These are phyloP conservation scores for Pythium biforme DNA, from an alignment of 352 stramenopile species.

Conservation along the genomic window DNA sequence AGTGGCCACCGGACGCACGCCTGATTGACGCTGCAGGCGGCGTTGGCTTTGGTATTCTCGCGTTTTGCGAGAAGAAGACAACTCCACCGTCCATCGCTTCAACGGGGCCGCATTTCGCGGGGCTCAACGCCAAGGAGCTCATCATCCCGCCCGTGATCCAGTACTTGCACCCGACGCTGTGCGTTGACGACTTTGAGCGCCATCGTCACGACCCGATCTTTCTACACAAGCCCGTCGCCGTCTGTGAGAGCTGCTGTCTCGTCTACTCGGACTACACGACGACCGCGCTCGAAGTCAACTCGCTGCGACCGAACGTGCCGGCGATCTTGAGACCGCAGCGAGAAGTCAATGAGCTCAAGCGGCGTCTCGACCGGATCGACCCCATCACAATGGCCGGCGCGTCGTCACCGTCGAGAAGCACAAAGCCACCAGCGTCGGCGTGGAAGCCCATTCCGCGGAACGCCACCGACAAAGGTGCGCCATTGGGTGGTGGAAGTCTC, in stretches of 20 bases:
- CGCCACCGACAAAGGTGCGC: background rate
- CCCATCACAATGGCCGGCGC: conserved; percentile 21
- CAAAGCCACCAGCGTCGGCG: conserved; percentile 49
- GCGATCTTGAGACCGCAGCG: conserved; percentile 63
- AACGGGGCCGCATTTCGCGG: conserved; percentile 19
- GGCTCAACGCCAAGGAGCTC: conserved; percentile 50
- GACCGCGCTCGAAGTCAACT: conserved; percentile 70
- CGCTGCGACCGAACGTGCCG: conserved; percentile 52
- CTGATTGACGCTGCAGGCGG: conserved; percentile 89
- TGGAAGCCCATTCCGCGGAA: conserved; percentile 51
- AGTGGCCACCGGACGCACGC: conserved; percentile 88
- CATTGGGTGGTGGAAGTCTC: background rate
- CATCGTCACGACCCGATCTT: conserved; percentile 94
- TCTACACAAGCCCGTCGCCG: conserved; percentile 88
- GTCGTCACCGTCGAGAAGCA: background rate
- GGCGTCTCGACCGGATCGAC: conserved; percentile 43
- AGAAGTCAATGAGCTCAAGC: conserved; percentile 47
- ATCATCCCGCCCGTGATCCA: conserved; percentile 92
- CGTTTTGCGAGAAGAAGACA: conserved; percentile 34
- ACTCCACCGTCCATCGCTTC: no score
- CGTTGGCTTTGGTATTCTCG: conserved; percentile 91
- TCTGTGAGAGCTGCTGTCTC: conserved; percentile 94
- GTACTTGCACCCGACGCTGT: conserved; percentile 87
- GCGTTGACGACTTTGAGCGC: conserved; percentile 77
- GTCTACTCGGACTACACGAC: conserved; percentile 91